Conservation (phyloP, 305 asterid genomes). For the Solanum chacoense region DNA sequence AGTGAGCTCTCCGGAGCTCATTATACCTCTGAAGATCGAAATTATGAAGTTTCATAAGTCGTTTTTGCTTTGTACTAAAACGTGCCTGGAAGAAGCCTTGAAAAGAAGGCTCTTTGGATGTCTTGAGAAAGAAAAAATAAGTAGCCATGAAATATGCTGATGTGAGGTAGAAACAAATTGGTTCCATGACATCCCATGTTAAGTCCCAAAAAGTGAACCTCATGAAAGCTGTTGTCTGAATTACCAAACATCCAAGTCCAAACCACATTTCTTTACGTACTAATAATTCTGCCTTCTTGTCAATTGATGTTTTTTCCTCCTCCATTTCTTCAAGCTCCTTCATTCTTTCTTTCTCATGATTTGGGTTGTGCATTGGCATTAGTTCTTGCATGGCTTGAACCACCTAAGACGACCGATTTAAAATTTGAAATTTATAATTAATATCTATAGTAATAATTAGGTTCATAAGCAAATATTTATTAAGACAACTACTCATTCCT, state of each 20-base stretch:
- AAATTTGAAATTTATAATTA: background rate
- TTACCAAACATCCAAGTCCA: slow-evolving; percentile 23
- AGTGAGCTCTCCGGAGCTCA: slow-evolving; percentile 23
- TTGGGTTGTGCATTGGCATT: slow-evolving; percentile 17
- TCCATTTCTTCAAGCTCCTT: slow-evolving; percentile 32
- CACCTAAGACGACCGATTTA: background rate
- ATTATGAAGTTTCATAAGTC: slow-evolving; percentile 28
- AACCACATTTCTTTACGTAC: slow-evolving; percentile 43
- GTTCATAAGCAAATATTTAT: background rate
- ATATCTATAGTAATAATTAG: background rate
- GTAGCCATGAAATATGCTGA: slow-evolving; percentile 28
- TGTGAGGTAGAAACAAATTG: slow-evolving; percentile 41
- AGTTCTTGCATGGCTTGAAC: slow-evolving; percentile 50
- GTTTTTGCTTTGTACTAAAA: slow-evolving; percentile 39
- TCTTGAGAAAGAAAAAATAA: slow-evolving; percentile 38
- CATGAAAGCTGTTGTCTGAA: slow-evolving; percentile 33
- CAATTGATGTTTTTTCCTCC: slow-evolving; percentile 32
- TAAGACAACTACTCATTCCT: background rate
- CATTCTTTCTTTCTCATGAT: slow-evolving; percentile 7
- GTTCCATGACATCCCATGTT: slow-evolving; percentile 71
- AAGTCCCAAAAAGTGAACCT: slow-evolving; percentile 55
- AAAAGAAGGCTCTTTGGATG: slow-evolving; percentile 43
- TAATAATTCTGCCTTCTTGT: slow-evolving; percentile 35
- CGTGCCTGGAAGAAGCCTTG: slow-evolving; percentile 41
- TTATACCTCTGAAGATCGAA: slow-evolving; percentile 33